Percentiles rank a stretch among this genome's conserved stretches.
Conservation (phyloP, 2,329 filamentous ascomycete species). For the Penicillium oxalicum region DNA sequence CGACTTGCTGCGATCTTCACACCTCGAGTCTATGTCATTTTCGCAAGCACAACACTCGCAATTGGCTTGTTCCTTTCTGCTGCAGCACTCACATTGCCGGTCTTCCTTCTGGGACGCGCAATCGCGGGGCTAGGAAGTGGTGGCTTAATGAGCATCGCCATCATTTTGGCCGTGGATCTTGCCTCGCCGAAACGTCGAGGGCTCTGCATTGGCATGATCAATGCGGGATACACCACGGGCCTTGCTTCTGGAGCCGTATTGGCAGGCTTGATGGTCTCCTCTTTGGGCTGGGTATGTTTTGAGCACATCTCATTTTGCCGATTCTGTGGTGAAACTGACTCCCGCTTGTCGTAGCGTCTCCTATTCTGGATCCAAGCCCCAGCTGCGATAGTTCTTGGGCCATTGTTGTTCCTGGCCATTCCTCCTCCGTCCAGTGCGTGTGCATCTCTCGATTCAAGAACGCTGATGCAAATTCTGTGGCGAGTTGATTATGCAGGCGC, state of each 20-base stretch:
- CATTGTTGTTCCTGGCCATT: conserved; percentile 60
- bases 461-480: conserved; percentile 51
- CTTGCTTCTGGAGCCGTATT: conserved; percentile 66
- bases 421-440: conserved; percentile 42
- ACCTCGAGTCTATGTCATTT: conserved; percentile 59
- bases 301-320: neutral
- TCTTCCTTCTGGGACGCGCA: conserved; percentile 64
- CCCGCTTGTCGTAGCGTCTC: conserved; percentile 47
- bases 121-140: conserved; percentile 64
- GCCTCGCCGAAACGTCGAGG: conserved; percentile 62
- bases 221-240: conserved; percentile 65
- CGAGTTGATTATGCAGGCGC: conserved; percentile 72
- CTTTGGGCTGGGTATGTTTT: conserved; percentile 61
- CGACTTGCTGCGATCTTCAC: conserved; percentile 70
- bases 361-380: conserved; percentile 70
- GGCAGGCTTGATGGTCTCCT: conserved; percentile 58
- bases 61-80: conserved; percentile 62
- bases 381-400: conserved; percentile 54
- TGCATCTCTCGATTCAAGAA: conserved; percentile 35
- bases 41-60: conserved; percentile 54
- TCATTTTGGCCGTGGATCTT: conserved; percentile 72
- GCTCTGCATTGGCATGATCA: conserved; percentile 67
- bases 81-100: conserved; percentile 50
- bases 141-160: conserved; percentile 65
- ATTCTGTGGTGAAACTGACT: neutral